Evolutionary conservation across 495 filamentous ascomycete genomes (phyloP), one percentile per base, ranked within the genome.

Genomic region (Aspergillus saccharolyticus): DNA sequence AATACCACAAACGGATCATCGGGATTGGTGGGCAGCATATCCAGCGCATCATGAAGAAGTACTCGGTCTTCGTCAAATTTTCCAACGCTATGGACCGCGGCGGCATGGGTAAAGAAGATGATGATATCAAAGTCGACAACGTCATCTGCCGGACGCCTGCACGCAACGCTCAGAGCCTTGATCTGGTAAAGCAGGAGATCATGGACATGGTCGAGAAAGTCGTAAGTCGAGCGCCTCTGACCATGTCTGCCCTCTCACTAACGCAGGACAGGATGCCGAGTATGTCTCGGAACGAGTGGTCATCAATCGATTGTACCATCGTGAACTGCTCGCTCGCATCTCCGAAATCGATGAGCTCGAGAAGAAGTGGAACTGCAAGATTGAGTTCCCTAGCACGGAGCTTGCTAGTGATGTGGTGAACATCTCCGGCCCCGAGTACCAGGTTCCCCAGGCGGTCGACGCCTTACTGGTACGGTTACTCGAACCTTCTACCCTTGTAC

Each of bases 11-110:
- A 77, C 90, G 95, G 44, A 99, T 99, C 61, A 99, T 99, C 61
- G 94, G 94, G 53, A 97, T 97, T 57, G 95, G 94, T 58, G 94
- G 94, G 17, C 91, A 96, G 69, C 95, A 97, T 65, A 99, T 99
- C 64, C 94, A 99, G 69, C 91, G 91, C 56, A 97, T 97, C 76
- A 99, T 97, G 94, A 99, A 99, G 78, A 97, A 97, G 73, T 95
- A 99, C 75, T 99, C 94, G 1, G 94, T 99, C 56, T 99, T 97
- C 61, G 94, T 99, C 76, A 99, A 99, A 70, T 99, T 99, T 68
- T 96, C 91, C 60, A 99, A 99, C 66, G 94, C 95, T 22, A 97
- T 97, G 95, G 94, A 99, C 71, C 89, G 94, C 63, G 92, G 91
- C 55, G 91, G 91, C 12, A 86, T 95, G 72, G 89, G 90, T 60